These are phyloP conservation scores for Panicum hallii DNA, from an alignment of 202 grass and related monocot species.

Conservation along the genomic window DNA sequence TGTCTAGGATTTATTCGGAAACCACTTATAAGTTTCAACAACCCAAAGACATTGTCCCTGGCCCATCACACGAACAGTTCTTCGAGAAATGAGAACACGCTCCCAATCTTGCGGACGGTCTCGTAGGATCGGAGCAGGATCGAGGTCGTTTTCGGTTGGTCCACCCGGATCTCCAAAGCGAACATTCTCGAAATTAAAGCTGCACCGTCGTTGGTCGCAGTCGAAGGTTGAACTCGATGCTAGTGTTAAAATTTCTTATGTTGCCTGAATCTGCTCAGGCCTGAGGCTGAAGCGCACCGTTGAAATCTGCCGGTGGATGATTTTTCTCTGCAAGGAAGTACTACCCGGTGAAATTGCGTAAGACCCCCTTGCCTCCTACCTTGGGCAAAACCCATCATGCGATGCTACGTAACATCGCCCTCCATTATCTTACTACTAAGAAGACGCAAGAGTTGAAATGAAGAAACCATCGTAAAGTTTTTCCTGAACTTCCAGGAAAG, in stretches of 20 bases:
- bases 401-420: not conserved
- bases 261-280: not conserved
- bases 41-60: not conserved
- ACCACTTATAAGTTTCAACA: not conserved
- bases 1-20: not conserved
- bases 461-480: not conserved
- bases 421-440: too few species aligned
- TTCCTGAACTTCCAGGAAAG: not conserved
- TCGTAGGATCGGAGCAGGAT: not conserved
- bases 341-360: not conserved
- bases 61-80: not conserved
- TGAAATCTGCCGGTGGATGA: not conserved
- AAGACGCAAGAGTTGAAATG: not conserved
- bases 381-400: not conserved
- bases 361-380: not conserved
- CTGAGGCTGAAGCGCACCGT: not conserved
- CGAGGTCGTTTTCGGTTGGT: not conserved
- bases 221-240: not conserved
- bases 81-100: not conserved
- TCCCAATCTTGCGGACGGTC: not conserved
- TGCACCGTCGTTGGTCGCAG: not conserved
- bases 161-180: slow-evolving; percentile 12
- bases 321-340: not conserved
- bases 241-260: not conserved
- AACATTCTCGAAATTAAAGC: not conserved